Evolutionary conservation across 176 grass and related monocot species (phyloP), one percentile per base, ranked within the genome.

Genomic region (Saccharum spontaneum): DNA sequence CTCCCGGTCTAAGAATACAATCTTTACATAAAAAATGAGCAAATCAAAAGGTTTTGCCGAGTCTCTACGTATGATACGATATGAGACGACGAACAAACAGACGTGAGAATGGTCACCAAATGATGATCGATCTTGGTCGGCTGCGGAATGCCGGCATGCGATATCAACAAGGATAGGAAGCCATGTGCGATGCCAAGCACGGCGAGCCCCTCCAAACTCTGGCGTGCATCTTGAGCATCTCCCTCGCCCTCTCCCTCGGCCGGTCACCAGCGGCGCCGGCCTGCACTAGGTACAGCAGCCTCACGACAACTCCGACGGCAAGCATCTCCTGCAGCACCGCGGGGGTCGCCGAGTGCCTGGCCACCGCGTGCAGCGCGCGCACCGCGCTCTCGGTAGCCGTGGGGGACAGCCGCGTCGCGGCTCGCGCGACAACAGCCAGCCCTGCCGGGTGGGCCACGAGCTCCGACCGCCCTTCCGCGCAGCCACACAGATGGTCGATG

Each of bases 311-410:
- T 4, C 97, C 97, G 17, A 94, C 87, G 14, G 86, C 81, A 15
- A 92, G 73, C 97, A 99, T 96, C 86, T 99, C 97, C 61, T 97
- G 88, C 82, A 92, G 78, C 50, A 99, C 92, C 2, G 79, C 76
- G 6, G 81, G 79, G 0, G 90, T 87, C 15, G 94, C 90, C 0
- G 88, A 84, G 79, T 86, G 83, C 89, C 76, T 87, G 15, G 92
- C 90, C 65, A 97, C 86, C 26, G 78, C 86, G 89, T 89, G 77
- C 61, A 98, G 87, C 34, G 88, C 66, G 36, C 89, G 85, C 43
- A 94, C 83, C 28, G 89, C 91, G 84, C 76, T 87, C 36, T 93
- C 89, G 11, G 26, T 89, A n/a, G 89, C 91, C 4, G 38, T 22
- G 6, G 39, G 7, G 6, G 96, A 94, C 84, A 98, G 36, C 88